phyloP scores from a whole-genome alignment of 805 yeast genomes.

The Blastobotrys parvus region DNA sequence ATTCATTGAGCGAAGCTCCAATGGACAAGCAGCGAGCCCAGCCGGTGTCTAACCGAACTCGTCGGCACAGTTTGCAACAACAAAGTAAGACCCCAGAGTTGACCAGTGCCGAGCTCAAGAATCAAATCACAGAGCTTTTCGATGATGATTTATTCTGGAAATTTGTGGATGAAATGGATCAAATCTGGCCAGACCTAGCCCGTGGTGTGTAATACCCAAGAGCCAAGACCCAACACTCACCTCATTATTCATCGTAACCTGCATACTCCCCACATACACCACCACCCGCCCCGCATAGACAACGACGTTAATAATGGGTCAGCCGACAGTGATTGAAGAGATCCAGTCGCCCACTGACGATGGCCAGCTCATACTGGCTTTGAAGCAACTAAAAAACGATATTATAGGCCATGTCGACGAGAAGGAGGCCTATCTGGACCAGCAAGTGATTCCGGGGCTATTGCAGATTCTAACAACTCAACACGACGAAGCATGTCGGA shows the following conservation, averaged over 20 bases:
- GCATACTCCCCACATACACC: background rate
- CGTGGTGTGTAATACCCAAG: background rate
- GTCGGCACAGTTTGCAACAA: no score
- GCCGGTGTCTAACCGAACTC: no score
- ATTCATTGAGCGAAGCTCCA: no score
- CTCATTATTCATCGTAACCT: background rate
- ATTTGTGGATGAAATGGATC: background rate
- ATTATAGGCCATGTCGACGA: conserved; percentile 29
- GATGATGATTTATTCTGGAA: background rate
- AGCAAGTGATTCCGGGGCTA: conserved; percentile 5
- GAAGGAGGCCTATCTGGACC: conserved; percentile 19
- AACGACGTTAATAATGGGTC: background rate
- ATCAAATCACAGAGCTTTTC: background rate
- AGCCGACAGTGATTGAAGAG: background rate
- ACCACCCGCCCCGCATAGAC: background rate
- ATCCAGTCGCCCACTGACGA: background rate
- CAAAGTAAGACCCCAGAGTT: background rate
- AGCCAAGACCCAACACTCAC: background rate
- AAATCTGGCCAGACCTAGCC: background rate
- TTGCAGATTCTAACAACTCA: background rate
- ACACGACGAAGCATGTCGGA: background rate
- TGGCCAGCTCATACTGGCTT: conserved; percentile 12
- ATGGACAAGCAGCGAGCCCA: no score
- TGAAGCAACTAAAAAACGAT: conserved; percentile 23
- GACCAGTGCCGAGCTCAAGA: background rate